phyloP scores from a whole-genome alignment of 805 yeast species.

The Saturnispora quitensis region DNA sequence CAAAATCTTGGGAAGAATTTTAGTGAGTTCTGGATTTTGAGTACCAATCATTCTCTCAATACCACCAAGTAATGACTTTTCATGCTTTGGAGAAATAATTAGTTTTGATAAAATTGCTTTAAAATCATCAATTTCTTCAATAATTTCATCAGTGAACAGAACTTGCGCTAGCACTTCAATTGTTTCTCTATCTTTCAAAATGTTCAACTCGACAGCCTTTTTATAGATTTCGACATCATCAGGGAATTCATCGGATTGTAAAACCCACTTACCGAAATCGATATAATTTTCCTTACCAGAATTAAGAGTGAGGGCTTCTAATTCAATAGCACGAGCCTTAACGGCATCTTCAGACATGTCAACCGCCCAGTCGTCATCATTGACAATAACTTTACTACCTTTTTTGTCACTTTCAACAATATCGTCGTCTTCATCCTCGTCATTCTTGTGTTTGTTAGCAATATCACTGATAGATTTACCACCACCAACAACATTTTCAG shows the following conservation, averaged over 20 bases:
- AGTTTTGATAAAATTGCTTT: conserved; percentile 76
- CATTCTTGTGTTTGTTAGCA: conserved; percentile 39
- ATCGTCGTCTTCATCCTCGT: conserved; percentile 22
- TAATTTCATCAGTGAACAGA: conserved; percentile 70
- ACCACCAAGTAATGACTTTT: conserved; percentile 90
- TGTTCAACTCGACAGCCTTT: conserved; percentile 72
- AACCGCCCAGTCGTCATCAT: conserved; percentile 95
- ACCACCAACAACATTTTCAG: conserved; percentile 84
- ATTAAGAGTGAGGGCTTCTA: conserved; percentile 47
- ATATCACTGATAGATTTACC: conserved; percentile 74
- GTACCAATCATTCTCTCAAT: conserved; percentile 87
- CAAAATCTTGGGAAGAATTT: conserved; percentile 71
- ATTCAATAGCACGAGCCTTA: conserved; percentile 79
- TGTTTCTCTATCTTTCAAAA: conserved; percentile 62
- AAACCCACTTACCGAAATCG: conserved; percentile 85
- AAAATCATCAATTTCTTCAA: conserved; percentile 65
- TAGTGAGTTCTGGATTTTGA: conserved; percentile 60
- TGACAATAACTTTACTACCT: conserved; percentile 34
- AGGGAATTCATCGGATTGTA: conserved; percentile 39
- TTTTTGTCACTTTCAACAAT: conserved; percentile 27
- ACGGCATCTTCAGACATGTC: conserved; percentile 96
- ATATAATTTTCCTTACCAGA: conserved; percentile 44
- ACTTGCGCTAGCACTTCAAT: conserved; percentile 90
- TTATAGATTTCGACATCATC: conserved; percentile 87
- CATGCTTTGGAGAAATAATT: conserved; percentile 57